Evolutionary conservation across 2,329 filamentous ascomycete species (phyloP).

Genomic region (Tolypocladium amazonense): DNA sequence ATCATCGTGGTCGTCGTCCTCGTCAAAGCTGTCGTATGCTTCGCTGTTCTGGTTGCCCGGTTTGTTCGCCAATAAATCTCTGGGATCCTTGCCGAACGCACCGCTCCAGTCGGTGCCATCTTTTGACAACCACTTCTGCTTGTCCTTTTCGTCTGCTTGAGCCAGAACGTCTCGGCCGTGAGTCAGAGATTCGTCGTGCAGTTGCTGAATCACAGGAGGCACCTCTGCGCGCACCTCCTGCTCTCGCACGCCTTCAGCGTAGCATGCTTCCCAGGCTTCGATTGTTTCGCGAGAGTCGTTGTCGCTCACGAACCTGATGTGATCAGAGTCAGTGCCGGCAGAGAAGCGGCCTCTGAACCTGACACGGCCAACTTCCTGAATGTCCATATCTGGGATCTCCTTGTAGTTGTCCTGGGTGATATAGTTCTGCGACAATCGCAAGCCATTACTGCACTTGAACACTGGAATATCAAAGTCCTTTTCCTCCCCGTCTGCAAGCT

Average conservation of each 20-base stretch:
- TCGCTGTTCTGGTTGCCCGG: slow-evolving; percentile 21
- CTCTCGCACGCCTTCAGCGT: slow-evolving; percentile 71
- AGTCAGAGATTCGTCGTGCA: slow-evolving; percentile 74
- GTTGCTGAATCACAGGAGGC: slow-evolving; percentile 57
- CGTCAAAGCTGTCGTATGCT: slow-evolving; percentile 26
- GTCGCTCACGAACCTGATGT: slow-evolving; percentile 72
- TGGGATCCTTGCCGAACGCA: slow-evolving; percentile 72
- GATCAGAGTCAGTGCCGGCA: slow-evolving; percentile 78
- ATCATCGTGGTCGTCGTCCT: slow-evolving; percentile 24
- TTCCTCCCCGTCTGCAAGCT: slow-evolving; percentile 71
- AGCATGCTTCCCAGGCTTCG: slow-evolving; percentile 89
- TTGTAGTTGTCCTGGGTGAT: slow-evolving; percentile 69
- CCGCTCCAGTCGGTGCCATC: slow-evolving; percentile 80
- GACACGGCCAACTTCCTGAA: slow-evolving; percentile 72
- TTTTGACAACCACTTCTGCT: slow-evolving; percentile 66
- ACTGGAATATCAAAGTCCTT: slow-evolving; percentile 77
- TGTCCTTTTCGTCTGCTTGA: slow-evolving; percentile 59
- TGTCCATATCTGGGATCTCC: slow-evolving; percentile 60
- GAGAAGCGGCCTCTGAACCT: slow-evolving; percentile 77
- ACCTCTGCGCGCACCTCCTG: slow-evolving; percentile 63
- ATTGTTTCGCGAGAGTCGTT: slow-evolving; percentile 88
- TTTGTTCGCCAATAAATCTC: slow-evolving; percentile 28
- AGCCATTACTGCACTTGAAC: slow-evolving; percentile 68
- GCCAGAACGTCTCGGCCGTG: slow-evolving; percentile 74
- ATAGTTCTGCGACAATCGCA: slow-evolving; percentile 81